Base-by-base conservation (phyloP, 371 early-diverging fungal species). In the Rhizopus delemar region DNA sequence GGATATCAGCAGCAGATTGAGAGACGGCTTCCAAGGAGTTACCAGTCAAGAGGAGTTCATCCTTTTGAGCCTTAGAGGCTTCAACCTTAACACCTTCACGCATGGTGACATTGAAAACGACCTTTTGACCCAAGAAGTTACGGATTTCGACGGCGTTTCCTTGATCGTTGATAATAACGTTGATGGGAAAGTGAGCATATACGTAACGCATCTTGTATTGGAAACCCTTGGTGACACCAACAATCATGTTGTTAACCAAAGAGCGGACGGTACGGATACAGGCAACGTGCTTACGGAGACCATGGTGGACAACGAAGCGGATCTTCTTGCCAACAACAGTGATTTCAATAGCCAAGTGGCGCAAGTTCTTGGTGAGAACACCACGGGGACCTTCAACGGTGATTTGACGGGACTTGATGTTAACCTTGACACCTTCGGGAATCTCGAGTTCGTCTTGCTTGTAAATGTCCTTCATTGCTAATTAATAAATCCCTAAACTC, bases 171-270 rank as follows among this genome's bases (percentile, higher is more conserved):
- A 99, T 88, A 76, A 90, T 92, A 68, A 94, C 92, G 87, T 94
- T 95, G 90, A 99, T 99, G 83, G 99, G 99, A 84, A 99, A 99
- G 86, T 99, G 99, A 64, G 98, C 97, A 74, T 98, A 97, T 58
- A 96, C 99, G 74, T 93, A 96, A 69, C 98, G 97, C 94, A 99
- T 90, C 88, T 94, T 96, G 93, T 99, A 99, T 80, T 91, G 86
- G 91, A 90, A 99, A 59, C 99, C 99, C 83, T 94, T 93, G 77
- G 97, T 98, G 69, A 97, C 99, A 81, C 99, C 99, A 62, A 81
- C 90, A 81, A 98, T 94, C 90, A 97, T 87, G 90, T 99, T 99
- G 81, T 88, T 85, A 76, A 99, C 93, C 80, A 94, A 87, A 63
- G 97, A 92, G 77, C 94, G 90, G 65, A 97, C 91, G 58, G 99